Base-by-base conservation (phyloP, 1,284 basidiomycete genomes). In the Irpex sp. region DNA sequence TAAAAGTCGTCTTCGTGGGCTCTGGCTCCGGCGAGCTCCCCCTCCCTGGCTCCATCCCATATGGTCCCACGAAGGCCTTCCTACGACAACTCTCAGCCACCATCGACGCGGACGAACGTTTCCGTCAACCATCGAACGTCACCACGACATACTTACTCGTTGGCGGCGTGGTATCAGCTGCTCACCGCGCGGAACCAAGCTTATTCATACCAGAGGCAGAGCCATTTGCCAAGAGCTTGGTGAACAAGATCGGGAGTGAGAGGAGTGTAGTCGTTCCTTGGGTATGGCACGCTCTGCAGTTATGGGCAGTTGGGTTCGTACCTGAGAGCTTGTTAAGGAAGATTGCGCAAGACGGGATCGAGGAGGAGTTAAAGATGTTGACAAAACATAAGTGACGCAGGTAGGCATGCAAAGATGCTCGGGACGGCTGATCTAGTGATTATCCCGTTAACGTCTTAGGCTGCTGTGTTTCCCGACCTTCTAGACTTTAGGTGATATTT, bases 221-320 rank as follows among this genome's bases (percentile, higher is more conserved):
- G 19, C 13, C 8, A 40, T 67, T 63, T 52, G 64, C 64, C 26
- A 63, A 60, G 47, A 19, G 17, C 15, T 26, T 65, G 5, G 62
- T 67, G 47, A 56, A 57, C 13, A 58, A 37, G 17, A 37, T 67
- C 31, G 66, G 66, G 17, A 64, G 62, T 62, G 64, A 57, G 11
- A 15, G 47, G 31, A 55, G 63, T 13, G 19, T 47, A n/a, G 21
- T 65, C 47, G 51, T 60, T 9, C 64, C 66, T 21, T 67, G 62
- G 49, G 40, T 48, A 49, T 44, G 31, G 17, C 66, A 67, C 47
- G 63, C 60, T 3, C 7, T 67, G 5, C 66, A 67, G 60, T 15
- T 49, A 21, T 59, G 51, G 34, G 21, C 40, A 26, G 40, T 60
- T 7, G 34, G 52, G 11, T 17, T 64, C 6, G 13, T 64, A 4